Percentiles rank a stretch among this genome's conserved stretches.
These are phyloP conservation scores for Fusarium bulbicola DNA, from an alignment of 2,329 filamentous ascomycete genomes.

Conservation along the genomic window DNA sequence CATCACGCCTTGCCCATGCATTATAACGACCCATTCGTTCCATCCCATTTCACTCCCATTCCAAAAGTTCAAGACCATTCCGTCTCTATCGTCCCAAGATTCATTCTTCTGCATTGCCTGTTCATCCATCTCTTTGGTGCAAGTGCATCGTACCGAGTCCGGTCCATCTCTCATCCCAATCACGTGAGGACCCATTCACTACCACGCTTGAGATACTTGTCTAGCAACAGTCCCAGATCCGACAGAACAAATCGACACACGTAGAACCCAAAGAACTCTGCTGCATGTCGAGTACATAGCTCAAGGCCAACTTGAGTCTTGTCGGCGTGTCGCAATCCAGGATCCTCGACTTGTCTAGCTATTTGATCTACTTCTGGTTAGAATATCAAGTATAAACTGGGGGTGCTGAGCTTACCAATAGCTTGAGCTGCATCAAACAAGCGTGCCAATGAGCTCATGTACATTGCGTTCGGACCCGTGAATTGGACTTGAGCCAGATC, in stretches of 20 bases:
- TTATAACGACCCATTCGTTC: constrained; percentile 11
- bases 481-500: constrained; percentile 76
- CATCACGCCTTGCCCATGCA: constrained; percentile 31
- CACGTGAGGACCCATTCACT: constrained; percentile 83
- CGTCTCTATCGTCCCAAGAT: background rate
- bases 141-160: background rate
- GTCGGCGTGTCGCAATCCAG: constrained; percentile 88
- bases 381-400: background rate
- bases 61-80: background rate
- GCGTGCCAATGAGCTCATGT: constrained; percentile 89
- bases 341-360: constrained; percentile 94
- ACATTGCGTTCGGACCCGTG: constrained; percentile 84
- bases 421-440: constrained; percentile 94
- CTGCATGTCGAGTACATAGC: constrained; percentile 89
- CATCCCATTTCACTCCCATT: background rate
- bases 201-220: constrained; percentile 96
- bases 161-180: constrained; percentile 26
- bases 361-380: constrained; percentile 78
- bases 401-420: constrained; percentile 71
- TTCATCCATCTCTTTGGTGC: background rate
- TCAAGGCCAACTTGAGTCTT: constrained; percentile 96
- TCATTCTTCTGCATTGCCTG: background rate
- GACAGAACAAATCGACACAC: constrained; percentile 93
- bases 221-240: constrained; percentile 84
- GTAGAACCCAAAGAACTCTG: constrained; percentile 98